Evolutionary conservation across 2,329 filamentous ascomycete genomes (phyloP).

Genomic region (Periconia sp.): DNA sequence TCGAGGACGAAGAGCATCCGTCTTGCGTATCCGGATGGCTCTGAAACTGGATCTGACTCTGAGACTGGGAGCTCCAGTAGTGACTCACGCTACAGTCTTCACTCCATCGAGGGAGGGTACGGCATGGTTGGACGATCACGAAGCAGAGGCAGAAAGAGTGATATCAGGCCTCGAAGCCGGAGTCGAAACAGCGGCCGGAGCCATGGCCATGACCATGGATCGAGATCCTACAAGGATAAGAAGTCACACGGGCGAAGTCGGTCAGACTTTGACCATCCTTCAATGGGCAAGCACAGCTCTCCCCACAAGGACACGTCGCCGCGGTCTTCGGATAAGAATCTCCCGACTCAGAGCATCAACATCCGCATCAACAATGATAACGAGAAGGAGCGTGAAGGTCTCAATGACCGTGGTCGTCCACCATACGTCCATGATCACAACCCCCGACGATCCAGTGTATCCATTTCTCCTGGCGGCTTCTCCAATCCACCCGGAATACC

Average conservation of each 20-base stretch:
- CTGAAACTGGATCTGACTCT: slow-evolving; percentile 18
- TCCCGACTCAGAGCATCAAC: slow-evolving; percentile 19
- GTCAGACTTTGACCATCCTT: slow-evolving; percentile 20
- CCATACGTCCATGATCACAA: slow-evolving; percentile 1
- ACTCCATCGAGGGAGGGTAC: slow-evolving; percentile 29
- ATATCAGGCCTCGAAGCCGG: slow-evolving; percentile 10
- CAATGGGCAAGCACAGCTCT: slow-evolving; percentile 24
- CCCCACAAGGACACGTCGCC: slow-evolving; percentile 24
- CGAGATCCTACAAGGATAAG: slow-evolving; percentile 14
- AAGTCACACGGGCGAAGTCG: slow-evolving; percentile 15
- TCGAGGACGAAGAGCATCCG: slow-evolving; percentile 12
- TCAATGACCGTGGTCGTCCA: slow-evolving; percentile 10
- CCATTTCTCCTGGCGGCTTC: slow-evolving; percentile 2
- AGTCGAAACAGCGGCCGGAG: slow-evolving; percentile 17
- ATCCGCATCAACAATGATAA: slow-evolving; percentile 24
- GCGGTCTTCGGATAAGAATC: slow-evolving; percentile 16
- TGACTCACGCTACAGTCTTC: slow-evolving; percentile 10
- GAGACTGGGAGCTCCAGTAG: slow-evolving; percentile 24
- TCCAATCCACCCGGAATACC: too few species aligned
- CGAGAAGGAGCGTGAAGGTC: slow-evolving; percentile 15
- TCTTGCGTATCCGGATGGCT: slow-evolving; percentile 7
- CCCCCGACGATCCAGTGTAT: background rate
- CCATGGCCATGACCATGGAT: slow-evolving; percentile 13
- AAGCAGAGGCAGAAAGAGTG: slow-evolving; percentile 9
- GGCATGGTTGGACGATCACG: slow-evolving; percentile 20